A percentile compares a stretch with the other conserved stretches of the same genome.
These are phyloP conservation scores for Balakata baccata DNA, from an alignment of 345 rosid species.

Conservation along the genomic window DNA sequence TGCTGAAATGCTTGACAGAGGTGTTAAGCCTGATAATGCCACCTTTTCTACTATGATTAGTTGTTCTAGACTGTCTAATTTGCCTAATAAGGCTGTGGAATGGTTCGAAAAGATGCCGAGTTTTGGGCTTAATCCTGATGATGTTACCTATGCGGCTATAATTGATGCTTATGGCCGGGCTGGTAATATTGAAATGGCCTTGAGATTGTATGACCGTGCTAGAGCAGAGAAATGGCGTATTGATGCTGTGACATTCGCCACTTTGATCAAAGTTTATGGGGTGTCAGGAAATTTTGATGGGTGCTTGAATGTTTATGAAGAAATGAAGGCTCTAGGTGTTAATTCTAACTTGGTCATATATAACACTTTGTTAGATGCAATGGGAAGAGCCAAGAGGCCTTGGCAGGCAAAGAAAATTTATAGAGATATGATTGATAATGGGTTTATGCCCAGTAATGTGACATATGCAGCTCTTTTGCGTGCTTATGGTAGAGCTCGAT, in stretches of 20 bases:
- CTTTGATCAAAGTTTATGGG: slow-evolving; percentile 71
- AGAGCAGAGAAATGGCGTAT: slow-evolving; percentile 82
- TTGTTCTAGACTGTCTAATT: slow-evolving; percentile 60
- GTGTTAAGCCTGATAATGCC: slow-evolving; percentile 62
- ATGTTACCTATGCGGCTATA: slow-evolving; percentile 60
- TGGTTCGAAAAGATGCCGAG: slow-evolving; percentile 89
- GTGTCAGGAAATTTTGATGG: slow-evolving; percentile 69
- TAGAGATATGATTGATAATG: slow-evolving; percentile 62
- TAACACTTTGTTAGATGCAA: slow-evolving; percentile 74
- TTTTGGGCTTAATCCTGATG: slow-evolving; percentile 65
- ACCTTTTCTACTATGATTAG: slow-evolving; percentile 73
- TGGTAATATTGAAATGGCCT: slow-evolving; percentile 70
- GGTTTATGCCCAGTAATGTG: slow-evolving; percentile 53
- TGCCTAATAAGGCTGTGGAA: slow-evolving; percentile 64
- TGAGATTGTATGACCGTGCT: slow-evolving; percentile 84
- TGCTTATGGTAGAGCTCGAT: slow-evolving; percentile 79
- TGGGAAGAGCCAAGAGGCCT: slow-evolving; percentile 97
- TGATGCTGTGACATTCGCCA: slow-evolving; percentile 54
- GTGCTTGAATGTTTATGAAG: slow-evolving; percentile 88
- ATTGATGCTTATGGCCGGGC: slow-evolving; percentile 80
- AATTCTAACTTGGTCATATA: slow-evolving; percentile 64
- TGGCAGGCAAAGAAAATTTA: slow-evolving; percentile 76
- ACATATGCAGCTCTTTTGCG: slow-evolving; percentile 71
- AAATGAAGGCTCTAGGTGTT: slow-evolving; percentile 77
- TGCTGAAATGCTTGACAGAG: slow-evolving; percentile 65